Evolutionary conservation across 1,284 basidiomycete genomes (phyloP).

Genomic region (Leccinum pachyderme): DNA sequence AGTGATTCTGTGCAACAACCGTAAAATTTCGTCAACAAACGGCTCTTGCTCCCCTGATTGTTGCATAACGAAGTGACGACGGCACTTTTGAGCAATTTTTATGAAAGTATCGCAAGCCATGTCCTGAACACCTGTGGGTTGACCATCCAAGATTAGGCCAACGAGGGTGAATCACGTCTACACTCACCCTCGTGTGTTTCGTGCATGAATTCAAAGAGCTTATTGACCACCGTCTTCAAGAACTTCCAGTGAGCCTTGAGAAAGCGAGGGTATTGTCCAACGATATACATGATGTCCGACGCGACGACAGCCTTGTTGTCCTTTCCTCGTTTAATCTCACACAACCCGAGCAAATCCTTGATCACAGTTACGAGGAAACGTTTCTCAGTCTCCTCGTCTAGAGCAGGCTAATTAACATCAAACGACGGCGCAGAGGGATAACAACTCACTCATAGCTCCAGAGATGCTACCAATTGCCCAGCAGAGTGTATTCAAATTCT

Average conservation of each 20-base stretch:
- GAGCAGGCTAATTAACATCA: constrained; percentile 8
- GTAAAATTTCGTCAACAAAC: constrained; percentile 97
- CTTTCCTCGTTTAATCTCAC: constrained; percentile 98
- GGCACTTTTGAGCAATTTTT: constrained; percentile 99
- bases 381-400: constrained; percentile 98
- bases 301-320: constrained; percentile 99
- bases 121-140: constrained; percentile 86
- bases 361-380: constrained; percentile 99
- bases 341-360: constrained; percentile 95
- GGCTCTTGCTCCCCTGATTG: constrained; percentile 97
- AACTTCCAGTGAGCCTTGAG: constrained; percentile 99
- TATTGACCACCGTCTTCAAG: constrained; percentile 99
- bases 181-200: constrained; percentile 92
- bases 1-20: constrained; percentile 91
- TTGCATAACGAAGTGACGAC: constrained; percentile 98
- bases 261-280: constrained; percentile 99
- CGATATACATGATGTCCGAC: constrained; percentile 99
- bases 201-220: constrained; percentile 99
- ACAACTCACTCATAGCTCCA: constrained; percentile 91
- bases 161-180: not conserved
- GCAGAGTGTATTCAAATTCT: constrained; percentile 98
- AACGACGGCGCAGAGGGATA: not conserved
- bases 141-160: constrained; percentile 5
- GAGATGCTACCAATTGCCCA: constrained; percentile 99
- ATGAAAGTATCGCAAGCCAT: constrained; percentile 99